Evolutionary conservation across 192 early-diverging fungal species (phyloP), one percentile per base, ranked within the genome.

Genomic region (Podila horticola): DNA sequence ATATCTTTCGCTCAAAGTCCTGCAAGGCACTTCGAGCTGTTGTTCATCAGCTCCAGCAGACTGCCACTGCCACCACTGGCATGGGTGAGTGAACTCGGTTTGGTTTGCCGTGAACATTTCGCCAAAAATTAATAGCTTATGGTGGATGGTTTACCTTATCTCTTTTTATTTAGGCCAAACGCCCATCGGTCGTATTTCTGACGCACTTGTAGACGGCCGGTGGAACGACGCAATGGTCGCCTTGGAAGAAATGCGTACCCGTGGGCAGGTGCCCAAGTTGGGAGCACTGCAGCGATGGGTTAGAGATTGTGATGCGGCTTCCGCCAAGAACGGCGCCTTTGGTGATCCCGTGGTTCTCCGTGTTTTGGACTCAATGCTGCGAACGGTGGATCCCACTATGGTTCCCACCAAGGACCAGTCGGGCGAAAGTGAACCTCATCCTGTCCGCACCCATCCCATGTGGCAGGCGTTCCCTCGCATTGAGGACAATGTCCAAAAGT

Each of bases 261-360:
- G 74, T 13, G 85, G 84, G 0, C 73, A 82, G 52, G 73, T 76
- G 10, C 89, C 88, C 7, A 88, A 88, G 58, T 82, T 92, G 7
- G 91, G 91, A 20, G 85, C 89, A 0, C 62, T 92, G 20, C 91
- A 92, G 62, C 79, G 91, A 12, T 92, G 91, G 91, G 89, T 90
- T 30, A 79, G 91, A n/a, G 91, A 90, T 59, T 92, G 91, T 61
- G 91, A 92, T 74, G 91, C 91, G 6, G 91, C 88, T n/a, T 84
- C 85, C 0, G 74, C 75, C 20, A 70, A 86, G 31, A 84, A 79
- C 58, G 82, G 77, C 6, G 76, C 75, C 24, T 74, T 74, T 58
- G 79, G 73, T 26, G 83, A 85, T 38, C 82, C 79, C 15, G 67
- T 86, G 55, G 85, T 92, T 4, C 83, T 90, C 76, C 57, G 86